Evolutionary conservation across 2,329 filamentous ascomycete species (phyloP), one percentile per base, ranked within the genome.

Genomic region (Trichoderma sp.): DNA sequence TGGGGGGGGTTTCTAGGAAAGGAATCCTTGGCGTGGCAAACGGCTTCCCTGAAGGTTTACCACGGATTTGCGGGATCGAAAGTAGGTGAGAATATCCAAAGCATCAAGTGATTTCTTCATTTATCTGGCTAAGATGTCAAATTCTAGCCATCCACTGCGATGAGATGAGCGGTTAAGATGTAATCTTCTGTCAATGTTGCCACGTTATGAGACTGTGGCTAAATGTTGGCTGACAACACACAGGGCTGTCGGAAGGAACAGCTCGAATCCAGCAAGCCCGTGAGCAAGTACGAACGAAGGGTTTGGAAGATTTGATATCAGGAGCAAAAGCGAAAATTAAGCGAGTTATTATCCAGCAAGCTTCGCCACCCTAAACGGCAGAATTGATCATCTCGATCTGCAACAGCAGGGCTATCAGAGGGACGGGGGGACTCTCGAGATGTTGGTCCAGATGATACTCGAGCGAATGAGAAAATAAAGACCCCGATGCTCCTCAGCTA

Each of bases 331-430:
- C 34, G 52, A 57, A 5, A 27, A 25, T 25, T 48, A 35, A 57
- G 52, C 61, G 61, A 57, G 61, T 37, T 56, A 35, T 17, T 57
- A 56, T 48, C 61, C 34, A 65, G 52, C 61, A 65, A 57, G 61
- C 61, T 57, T 65, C 52, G 61, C 52, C 61, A 65, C 52, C n/a
- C 39, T 65, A 45, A 56, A 29, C 35, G 52, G 52, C 50, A 57
- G 37, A 65, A 34, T 65, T 37, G 52, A 57, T 27, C 61, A 65
- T 65, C 61, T 65, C 61, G 61, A 64, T 64, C 42, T 35, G 52
- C 37, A 50, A 35, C 17, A 52, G 39, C 42, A 63, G 59, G 59
- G n/a, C 29, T 37, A 35, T 63, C 59, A 52, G 37, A 25, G 13
- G 52, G 27, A 57, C 48, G 50, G 25, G 35, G 50, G 25, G 35